Conservation (phyloP, 352 stramenopile genomes). For the Globisporangium splendens region DNA sequence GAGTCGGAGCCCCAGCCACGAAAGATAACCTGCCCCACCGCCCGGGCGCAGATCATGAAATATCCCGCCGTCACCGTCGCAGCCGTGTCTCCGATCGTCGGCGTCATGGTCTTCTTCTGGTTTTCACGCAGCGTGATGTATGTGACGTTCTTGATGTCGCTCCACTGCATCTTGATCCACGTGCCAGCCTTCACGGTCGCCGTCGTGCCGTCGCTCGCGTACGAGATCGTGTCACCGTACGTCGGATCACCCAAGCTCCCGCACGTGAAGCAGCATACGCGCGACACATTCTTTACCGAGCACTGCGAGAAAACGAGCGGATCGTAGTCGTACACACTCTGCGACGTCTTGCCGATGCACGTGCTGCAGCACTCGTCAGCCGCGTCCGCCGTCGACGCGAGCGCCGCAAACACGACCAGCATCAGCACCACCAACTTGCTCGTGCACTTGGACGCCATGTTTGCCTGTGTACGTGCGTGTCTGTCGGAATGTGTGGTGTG, state of each 20-base stretch:
- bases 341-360: conserved; percentile 64
- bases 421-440: not conserved
- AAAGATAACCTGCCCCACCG: conserved; percentile 53
- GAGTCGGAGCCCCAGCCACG: conserved; percentile 54
- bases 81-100: conserved; percentile 27
- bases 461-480: not conserved
- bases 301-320: conserved; percentile 59
- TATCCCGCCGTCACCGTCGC: conserved; percentile 36
- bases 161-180: conserved; percentile 62
- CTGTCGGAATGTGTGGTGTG: not conserved
- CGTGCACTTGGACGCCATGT: not conserved
- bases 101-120: conserved; percentile 57
- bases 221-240: conserved; percentile 18
- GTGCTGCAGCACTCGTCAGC: conserved; percentile 42
- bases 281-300: conserved; percentile 15
- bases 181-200: conserved; percentile 43
- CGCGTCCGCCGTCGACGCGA: not conserved
- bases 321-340: conserved; percentile 55
- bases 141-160: conserved; percentile 50
- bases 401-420: conserved; percentile 1
- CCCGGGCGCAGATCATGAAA: conserved; percentile 64
- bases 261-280: conserved; percentile 73
- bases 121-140: conserved; percentile 57
- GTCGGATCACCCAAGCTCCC: conserved; percentile 26
- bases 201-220: conserved; percentile 42